phyloP scores from a whole-genome alignment of 768 basidiomycete species.

The Collybiopsis luxurians region DNA sequence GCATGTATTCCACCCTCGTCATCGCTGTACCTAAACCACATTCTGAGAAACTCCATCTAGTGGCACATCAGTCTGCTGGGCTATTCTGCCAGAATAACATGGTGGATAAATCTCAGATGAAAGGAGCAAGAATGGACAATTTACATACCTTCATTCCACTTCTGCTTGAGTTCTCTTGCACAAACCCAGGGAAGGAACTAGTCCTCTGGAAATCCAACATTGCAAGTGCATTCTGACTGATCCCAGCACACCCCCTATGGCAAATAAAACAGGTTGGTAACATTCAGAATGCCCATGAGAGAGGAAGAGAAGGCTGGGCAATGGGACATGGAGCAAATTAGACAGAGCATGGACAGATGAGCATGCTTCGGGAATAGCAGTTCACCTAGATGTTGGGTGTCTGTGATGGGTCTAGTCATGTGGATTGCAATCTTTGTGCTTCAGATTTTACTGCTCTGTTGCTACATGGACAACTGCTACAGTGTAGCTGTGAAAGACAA shows the following conservation, averaged over 20 bases:
- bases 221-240: constrained; percentile 17
- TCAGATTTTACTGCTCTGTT: too few relatives aligned
- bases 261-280: constrained; percentile 23
- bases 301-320: neutral
- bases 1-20: constrained; percentile 27
- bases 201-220: constrained; percentile 24
- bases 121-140: constrained; percentile 20
- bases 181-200: neutral
- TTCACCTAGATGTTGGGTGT: constrained; percentile 15
- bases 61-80: constrained; percentile 29
- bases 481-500: neutral
- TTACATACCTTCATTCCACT: constrained; percentile 19
- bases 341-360: constrained; percentile 21
- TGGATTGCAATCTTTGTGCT: constrained; percentile 23
- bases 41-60: constrained; percentile 20
- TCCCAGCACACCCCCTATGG: constrained; percentile 21
- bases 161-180: constrained; percentile 12
- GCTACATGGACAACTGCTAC: neutral
- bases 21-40: constrained; percentile 26
- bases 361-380: constrained; percentile 19
- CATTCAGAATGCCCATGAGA: constrained; percentile 10
- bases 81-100: constrained; percentile 24
- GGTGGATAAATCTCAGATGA: constrained; percentile 10
- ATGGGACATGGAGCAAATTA: neutral
- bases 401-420: constrained; percentile 22